phyloP scores from a whole-genome alignment of 176 grass and related monocot genomes.

The Ensete glaucum region DNA sequence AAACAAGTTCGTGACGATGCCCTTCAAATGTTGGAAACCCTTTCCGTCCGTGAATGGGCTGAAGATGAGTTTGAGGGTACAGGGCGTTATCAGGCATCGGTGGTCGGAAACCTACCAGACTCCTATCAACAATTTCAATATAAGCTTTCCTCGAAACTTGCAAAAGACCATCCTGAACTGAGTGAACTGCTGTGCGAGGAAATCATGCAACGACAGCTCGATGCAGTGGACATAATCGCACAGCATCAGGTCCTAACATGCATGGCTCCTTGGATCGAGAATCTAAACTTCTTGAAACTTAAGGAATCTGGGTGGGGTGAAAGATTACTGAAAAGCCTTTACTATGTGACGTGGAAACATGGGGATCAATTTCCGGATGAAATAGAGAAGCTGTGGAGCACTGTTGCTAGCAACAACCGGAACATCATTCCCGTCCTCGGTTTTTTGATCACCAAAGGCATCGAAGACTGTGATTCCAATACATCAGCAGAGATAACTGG shows the following conservation, averaged over 20 bases:
- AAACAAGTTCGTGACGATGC: conserved; percentile 86
- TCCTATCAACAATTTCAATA: conserved; percentile 99
- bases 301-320: conserved; percentile 91
- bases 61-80: conserved; percentile 76
- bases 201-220: conserved; percentile 98
- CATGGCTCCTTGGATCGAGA: conserved; percentile 99
- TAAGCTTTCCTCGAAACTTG: conserved; percentile 85
- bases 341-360: conserved; percentile 97
- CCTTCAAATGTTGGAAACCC: conserved; percentile 95
- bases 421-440: conserved; percentile 98
- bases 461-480: conserved; percentile 92
- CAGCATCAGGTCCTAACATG: conserved; percentile 98
- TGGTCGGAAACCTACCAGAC: conserved; percentile 96
- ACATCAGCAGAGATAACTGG: conserved; percentile 93
- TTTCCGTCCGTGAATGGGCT: conserved; percentile 90
- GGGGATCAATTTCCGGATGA: conserved; percentile 98
- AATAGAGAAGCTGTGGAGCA: conserved; percentile 98
- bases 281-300: conserved; percentile 84
- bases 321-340: conserved; percentile 86
- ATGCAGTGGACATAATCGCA: conserved; percentile 92
- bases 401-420: conserved; percentile 84
- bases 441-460: conserved; percentile 93
- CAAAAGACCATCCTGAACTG: conserved; percentile 97
- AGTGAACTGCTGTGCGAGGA: conserved; percentile 78
- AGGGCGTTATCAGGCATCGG: conserved; percentile 84